Percentiles rank a stretch among this genome's conserved stretches.
phyloP scores from a whole-genome alignment of 2,329 filamentous ascomycete species.

The Penicillium sclerotigenum region DNA sequence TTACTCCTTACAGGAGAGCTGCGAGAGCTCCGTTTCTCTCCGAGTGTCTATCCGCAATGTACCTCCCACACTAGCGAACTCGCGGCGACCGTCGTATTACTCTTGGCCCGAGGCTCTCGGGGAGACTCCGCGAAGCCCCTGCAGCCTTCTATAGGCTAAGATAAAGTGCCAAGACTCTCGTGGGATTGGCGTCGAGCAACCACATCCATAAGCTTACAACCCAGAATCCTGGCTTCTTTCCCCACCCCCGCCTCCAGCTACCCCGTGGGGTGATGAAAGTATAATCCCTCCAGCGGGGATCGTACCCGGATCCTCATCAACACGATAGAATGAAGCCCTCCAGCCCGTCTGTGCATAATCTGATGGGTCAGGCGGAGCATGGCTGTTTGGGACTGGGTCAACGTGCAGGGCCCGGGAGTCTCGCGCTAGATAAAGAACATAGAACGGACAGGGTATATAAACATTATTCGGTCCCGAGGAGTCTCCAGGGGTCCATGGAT shows the following conservation, averaged over 20 bases:
- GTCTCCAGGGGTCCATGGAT: constrained; percentile 6
- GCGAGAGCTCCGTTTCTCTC: not conserved
- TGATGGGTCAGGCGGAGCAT: not conserved
- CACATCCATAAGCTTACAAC: not conserved
- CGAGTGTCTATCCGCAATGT: not conserved
- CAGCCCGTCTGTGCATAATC: not conserved
- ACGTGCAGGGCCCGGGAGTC: not conserved
- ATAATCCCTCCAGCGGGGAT: constrained; percentile 11
- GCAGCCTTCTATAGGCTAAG: constrained; percentile 3
- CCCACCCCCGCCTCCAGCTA: not conserved
- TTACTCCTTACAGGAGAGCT: not conserved
- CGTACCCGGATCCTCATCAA: constrained; percentile 5
- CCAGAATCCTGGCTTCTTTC: no score
- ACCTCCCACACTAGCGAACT: not conserved
- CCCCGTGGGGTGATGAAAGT: constrained; percentile 13
- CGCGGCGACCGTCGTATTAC: not conserved
- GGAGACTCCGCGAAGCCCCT: constrained; percentile 15
- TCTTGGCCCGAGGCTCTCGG: constrained; percentile 6
- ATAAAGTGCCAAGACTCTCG: constrained; percentile 3
- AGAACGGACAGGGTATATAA: constrained; percentile 6
- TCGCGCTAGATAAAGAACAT: not conserved
- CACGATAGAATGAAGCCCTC: not conserved
- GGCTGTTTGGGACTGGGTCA: not conserved
- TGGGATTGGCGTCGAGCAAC: not conserved
- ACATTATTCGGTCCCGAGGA: not conserved